Base-by-base conservation (phyloP, 192 early-diverging fungal species). In the Thamnidium elegans region DNA sequence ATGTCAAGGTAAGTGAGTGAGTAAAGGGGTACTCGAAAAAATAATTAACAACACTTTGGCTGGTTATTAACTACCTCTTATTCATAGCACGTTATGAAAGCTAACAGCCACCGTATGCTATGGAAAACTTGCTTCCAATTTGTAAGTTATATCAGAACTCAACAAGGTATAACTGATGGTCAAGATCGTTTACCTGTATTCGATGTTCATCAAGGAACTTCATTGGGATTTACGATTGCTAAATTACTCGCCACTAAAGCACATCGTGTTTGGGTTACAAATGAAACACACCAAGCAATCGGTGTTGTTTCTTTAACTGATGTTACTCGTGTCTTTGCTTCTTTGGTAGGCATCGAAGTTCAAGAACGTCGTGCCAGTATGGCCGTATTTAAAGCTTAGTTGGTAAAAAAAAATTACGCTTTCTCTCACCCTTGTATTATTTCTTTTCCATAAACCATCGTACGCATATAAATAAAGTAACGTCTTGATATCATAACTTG, bases 231-330 rank as follows among this genome's bases (percentile, higher is more conserved):
- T 46, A 82, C 88, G 1, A 79, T 92, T 50, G 86, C 86, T 31
- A 92, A 92, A 71, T 70, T 94, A 50, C 79, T 87, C 20, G 90
- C 92, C 15, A 94, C 92, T 0, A 83, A 82, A 7, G 85, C 90
- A 0, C 92, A 94, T 61, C 85, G 92, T 47, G 79, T 94, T 9
- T 94, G 90, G 90, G 87, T 92, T 11, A 82, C 79, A 20, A 76
- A 84, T 52, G 81, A 81, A 30, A 44, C 56, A 9, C 79, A 79
- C n/a, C 58, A 71, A 50, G 76, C 81, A 8, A 72, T 83, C n/a
- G 89, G 90, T 11, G 82, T 94, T 9, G 84, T 94, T 6, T 89
- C 86, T 26, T 76, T 94, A 8, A 94, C 92, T n/a, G 92, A 94
- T 66, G 77, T 94, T 8, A 76, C 91, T 68, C 68, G 81, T 21